Conservation (phyloP, 2,329 filamentous ascomycete species). For the Diaporthe sp. region DNA sequence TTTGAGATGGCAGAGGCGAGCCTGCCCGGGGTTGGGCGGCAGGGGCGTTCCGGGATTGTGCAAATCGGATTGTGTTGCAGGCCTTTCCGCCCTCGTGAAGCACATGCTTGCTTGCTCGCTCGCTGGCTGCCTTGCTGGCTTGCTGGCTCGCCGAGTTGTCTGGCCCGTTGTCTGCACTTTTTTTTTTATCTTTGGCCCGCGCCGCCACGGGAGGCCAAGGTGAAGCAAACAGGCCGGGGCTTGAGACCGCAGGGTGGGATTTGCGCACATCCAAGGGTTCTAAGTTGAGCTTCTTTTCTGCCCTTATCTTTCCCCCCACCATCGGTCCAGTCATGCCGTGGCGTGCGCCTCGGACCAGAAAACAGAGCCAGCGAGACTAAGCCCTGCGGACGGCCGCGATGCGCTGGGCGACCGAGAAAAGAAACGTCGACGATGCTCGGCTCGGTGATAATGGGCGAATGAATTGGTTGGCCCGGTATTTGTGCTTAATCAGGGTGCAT, state of each 20-base stretch:
- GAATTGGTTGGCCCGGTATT: slow-evolving; percentile 16
- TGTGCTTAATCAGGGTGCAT: slow-evolving; percentile 11
- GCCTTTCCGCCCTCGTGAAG: background rate
- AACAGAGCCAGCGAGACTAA: slow-evolving; percentile 12
- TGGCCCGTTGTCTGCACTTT: slow-evolving; percentile 3
- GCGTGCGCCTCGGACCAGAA: background rate
- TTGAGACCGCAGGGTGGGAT: slow-evolving; percentile 32
- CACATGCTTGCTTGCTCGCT: background rate
- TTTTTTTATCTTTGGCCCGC: slow-evolving; percentile 12
- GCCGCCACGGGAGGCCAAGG: slow-evolving; percentile 9
- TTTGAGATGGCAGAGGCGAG: background rate
- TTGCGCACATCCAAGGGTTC: background rate
- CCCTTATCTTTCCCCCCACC: slow-evolving; percentile 39
- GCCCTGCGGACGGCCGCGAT: slow-evolving; percentile 26
- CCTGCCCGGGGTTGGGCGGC: background rate
- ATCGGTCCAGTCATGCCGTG: slow-evolving; percentile 30
- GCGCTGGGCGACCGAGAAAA: background rate
- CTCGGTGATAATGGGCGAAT: background rate
- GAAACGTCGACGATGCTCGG: slow-evolving; percentile 1
- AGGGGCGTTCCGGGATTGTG: slow-evolving; percentile 5
- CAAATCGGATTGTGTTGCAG: slow-evolving; percentile 15
- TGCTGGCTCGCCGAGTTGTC: background rate
- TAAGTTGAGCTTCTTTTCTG: slow-evolving; percentile 11
- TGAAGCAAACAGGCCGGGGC: slow-evolving; percentile 25
- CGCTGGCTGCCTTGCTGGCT: no score